Base-by-base conservation (phyloP, 225 moss, liverwort and hornwort genomes). In the Lunularia cruciata region DNA sequence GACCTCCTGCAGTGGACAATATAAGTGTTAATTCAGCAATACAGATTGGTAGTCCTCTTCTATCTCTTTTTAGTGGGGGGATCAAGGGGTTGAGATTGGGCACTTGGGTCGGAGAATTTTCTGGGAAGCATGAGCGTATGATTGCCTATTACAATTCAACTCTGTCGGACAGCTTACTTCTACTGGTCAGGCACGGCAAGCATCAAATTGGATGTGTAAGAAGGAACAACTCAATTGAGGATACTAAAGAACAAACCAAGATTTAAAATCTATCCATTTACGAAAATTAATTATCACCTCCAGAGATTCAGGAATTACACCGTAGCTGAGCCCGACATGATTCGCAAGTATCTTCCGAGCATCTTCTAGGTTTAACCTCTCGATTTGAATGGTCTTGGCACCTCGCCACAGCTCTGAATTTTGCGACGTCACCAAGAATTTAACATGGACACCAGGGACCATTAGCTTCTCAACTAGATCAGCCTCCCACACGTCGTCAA, bases 401-500 rank as follows among this genome's bases (percentile, higher is more conserved):
- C 59, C 74, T 47, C 70, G 53, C 73, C 74, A 74, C 5, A 79
- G 23, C 3, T 60, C 23, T 25, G 39, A 35, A 53, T 58, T 11
- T 40, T 74, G 78, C 26, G 74, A 57, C 6, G 78, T 79, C 0
- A 79, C 70, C 0, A 79, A 65, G 70, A 60, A 79, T 32, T 62
- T 68, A 15, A 74, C 55, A 5, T 28, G n/a, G 0, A 33, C 70
- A 14, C 74, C 70, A 9, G 74, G 69, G 13, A 68, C 27, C 32
- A 79, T 23, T 27, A 79, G 38, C 36, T 27, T 20, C 49, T 79
- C 61, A 4, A 79, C 15, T 20, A 79, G 30, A 32, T 54, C 6
- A 2, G 69, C 25, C 6, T 79, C 67, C 69, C 63, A 74, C 11
- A 79, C 78, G 36, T 79, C 78, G 18, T 79, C 78, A 25, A 79